These are phyloP conservation scores for Talaromyces sp. DNA, from an alignment of 2,329 filamentous ascomycete genomes.

Conservation along the genomic window DNA sequence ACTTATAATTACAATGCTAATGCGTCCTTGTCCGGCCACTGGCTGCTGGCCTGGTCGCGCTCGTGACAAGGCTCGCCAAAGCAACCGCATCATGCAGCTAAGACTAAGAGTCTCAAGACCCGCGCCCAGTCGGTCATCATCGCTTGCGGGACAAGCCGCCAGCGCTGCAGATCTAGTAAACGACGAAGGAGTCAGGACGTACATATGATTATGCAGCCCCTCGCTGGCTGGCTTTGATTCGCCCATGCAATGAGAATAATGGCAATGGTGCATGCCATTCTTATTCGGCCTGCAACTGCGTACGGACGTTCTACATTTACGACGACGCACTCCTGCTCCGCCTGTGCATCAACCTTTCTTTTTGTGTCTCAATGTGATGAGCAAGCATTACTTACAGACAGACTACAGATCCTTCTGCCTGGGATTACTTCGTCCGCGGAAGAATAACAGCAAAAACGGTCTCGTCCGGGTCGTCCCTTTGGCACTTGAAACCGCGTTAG, in stretches of 20 bases:
- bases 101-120: background rate
- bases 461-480: background rate
- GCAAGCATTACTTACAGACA: background rate
- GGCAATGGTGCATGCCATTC: background rate
- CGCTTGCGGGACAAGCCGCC: background rate
- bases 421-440: background rate
- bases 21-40: background rate
- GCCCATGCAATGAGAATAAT: background rate
- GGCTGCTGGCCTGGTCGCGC: background rate
- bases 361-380: background rate
- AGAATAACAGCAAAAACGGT: background rate
- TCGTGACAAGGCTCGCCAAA: background rate
- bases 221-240: background rate
- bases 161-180: background rate
- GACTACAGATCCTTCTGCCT: background rate
- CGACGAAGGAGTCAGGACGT: too few relatives aligned
- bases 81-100: background rate
- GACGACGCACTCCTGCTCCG: background rate
- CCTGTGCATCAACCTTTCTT: background rate
- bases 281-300: background rate
- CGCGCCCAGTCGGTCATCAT: background rate
- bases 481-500: background rate
- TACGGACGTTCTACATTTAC: background rate
- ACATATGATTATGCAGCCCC: too few relatives aligned
- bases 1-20: background rate